Base-by-base conservation (phyloP, 768 basidiomycete species). In the Cystofilobasidium bisporidii region DNA sequence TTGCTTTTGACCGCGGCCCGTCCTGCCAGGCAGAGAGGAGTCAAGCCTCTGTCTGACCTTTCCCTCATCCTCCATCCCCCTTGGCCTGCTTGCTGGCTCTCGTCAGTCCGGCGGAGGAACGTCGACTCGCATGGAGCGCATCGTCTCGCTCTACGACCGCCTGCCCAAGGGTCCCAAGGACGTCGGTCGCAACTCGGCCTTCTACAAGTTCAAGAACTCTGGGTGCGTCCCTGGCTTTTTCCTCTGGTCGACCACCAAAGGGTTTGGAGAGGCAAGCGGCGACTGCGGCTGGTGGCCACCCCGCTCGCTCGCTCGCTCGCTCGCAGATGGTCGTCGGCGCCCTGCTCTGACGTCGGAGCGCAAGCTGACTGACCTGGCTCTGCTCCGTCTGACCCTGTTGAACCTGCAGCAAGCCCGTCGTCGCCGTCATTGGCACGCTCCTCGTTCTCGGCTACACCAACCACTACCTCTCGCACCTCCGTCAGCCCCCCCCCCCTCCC, bases 401-500 rank as follows among this genome's bases (percentile, higher is more conserved):
- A 18, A n/a, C 43, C 3, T 30, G 48, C 61, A 61, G 28, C n/a
- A 43, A 61, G n/a, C 20, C 43, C 61, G 41, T 61, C 45, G 22
- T 22, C 32, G 17, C 28, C 20, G 61, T 48, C 43, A 45, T 61
- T 22, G 28, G 41, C 30, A 20, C 45, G 26, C 61, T 45, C 30
- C 45, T 40, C 45, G 33, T 47, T 5, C 32, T 30, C 20, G 47
- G 47, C 9, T 45, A 50, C 53, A 30, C 53, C 28, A 56, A 56
- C 53, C 53, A 56, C 53, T 56, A 56, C 53, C n/a, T 56, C 14
- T 11, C 53, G 6, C 53, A 56, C 53, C 53, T 56, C 53, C 26
- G 45, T 28, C 28, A 12, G 45, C 30, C 26, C 47, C 18, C 45
- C 26, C 43, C 32, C 43, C 18, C 43, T 26, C 45, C 45, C 26